Evolutionary conservation across 1,139 yeast species (phyloP).

Genomic region (Scheffersomyces stambukii): DNA sequence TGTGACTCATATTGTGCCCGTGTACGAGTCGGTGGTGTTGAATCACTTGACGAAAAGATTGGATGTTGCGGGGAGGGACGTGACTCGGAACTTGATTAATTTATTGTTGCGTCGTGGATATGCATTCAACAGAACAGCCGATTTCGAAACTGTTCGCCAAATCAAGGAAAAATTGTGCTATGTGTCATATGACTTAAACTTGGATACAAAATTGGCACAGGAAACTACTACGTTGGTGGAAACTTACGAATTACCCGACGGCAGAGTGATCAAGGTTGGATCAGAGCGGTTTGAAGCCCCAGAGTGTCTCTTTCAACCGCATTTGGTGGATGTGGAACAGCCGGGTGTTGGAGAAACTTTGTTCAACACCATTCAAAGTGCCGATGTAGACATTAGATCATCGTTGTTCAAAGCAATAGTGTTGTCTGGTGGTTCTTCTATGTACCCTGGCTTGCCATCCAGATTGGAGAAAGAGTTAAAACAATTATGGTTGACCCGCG

Average conservation of each 20-base stretch:
- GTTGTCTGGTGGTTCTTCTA: conserved; percentile 93
- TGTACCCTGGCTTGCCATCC: conserved; percentile 98
- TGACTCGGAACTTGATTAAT: conserved; percentile 88
- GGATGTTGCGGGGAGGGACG: conserved; percentile 98
- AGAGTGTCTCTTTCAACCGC: conserved; percentile 96
- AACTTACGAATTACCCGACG: conserved; percentile 91
- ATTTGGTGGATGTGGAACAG: conserved; percentile 94
- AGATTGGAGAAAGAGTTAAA: conserved; percentile 93
- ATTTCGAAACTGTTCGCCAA: conserved; percentile 96
- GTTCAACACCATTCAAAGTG: conserved; percentile 88
- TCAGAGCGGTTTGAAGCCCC: conserved; percentile 98
- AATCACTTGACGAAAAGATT: conserved; percentile 89
- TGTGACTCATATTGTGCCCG: conserved; percentile 95
- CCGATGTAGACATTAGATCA: conserved; percentile 90
- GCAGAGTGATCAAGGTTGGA: conserved; percentile 89
- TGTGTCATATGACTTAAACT: conserved; percentile 88
- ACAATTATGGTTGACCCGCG: conserved; percentile 91
- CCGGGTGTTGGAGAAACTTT: conserved; percentile 94
- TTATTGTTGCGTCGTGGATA: conserved; percentile 91
- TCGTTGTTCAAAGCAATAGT: conserved; percentile 90
- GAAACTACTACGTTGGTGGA: conserved; percentile 95
- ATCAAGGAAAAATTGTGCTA: conserved; percentile 95
- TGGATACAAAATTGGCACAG: conserved; percentile 81
- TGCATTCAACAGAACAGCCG: conserved; percentile 97
- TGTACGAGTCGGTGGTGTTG: conserved; percentile 91